Percentiles rank a stretch among this genome's conserved stretches.
Conservation (phyloP, 2,329 filamentous ascomycete genomes). For the Fusarium sp. region DNA sequence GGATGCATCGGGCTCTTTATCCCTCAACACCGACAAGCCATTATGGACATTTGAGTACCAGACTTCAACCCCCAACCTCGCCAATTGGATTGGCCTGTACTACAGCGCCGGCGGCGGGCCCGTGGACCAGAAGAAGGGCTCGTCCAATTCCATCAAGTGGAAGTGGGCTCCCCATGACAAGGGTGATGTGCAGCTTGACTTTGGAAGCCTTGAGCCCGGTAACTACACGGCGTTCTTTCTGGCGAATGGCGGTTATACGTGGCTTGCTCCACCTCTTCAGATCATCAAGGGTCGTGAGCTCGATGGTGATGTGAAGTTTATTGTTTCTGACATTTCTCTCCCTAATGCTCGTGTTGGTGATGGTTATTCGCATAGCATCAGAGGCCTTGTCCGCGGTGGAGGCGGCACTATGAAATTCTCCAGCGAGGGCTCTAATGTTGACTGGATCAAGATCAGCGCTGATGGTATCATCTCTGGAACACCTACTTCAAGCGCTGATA, state of each 20-base stretch:
- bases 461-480: constrained; percentile 52
- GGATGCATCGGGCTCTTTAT: constrained; percentile 29
- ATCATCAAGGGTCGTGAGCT: constrained; percentile 40
- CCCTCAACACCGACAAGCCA: constrained; percentile 21
- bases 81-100: constrained; percentile 55
- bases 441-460: constrained; percentile 49
- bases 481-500: constrained; percentile 36
- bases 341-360: constrained; percentile 52
- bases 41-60: constrained; percentile 51
- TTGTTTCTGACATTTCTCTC: constrained; percentile 45
- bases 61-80: constrained; percentile 40
- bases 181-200: constrained; percentile 44
- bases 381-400: constrained; percentile 47
- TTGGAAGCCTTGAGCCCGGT: constrained; percentile 42
- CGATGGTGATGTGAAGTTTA: constrained; percentile 43
- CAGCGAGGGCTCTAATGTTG: constrained; percentile 34
- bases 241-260: constrained; percentile 49
- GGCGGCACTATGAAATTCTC: constrained; percentile 43
- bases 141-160: constrained; percentile 48
- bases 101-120: constrained; percentile 49
- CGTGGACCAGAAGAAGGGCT: constrained; percentile 44
- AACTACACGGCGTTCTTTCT: constrained; percentile 52
- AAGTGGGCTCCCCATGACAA: constrained; percentile 44
- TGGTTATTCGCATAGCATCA: constrained; percentile 46
- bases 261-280: constrained; percentile 49